Evolutionary conservation across 2,329 filamentous ascomycete genomes (phyloP).

Genomic region (Trichoderma brevicompactum): DNA sequence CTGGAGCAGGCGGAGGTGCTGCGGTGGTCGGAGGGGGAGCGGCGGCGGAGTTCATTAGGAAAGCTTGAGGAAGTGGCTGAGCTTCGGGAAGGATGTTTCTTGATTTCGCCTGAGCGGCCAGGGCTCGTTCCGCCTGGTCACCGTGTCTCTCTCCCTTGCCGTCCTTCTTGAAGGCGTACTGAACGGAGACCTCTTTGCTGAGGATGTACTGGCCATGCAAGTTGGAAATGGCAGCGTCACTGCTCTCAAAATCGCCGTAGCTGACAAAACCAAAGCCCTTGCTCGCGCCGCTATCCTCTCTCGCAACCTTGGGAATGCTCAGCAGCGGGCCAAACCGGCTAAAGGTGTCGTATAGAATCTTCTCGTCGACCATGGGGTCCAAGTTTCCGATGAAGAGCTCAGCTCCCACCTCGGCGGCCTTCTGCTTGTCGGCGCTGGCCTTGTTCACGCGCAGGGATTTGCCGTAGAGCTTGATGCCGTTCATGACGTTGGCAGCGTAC

Average conservation of each 20-base stretch:
- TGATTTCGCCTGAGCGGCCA: constrained; percentile 90
- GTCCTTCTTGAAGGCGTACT: constrained; percentile 99
- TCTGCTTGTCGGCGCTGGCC: constrained; percentile 87
- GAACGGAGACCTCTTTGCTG: constrained; percentile 94
- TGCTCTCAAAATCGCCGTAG: constrained; percentile 90
- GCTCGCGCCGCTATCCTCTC: constrained; percentile 83
- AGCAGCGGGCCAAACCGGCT: constrained; percentile 87
- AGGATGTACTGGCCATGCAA: constrained; percentile 97
- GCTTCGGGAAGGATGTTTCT: constrained; percentile 87
- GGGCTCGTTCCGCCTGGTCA: constrained; percentile 87
- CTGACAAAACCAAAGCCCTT: constrained; percentile 98
- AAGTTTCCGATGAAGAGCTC: constrained; percentile 97
- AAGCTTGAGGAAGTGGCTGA: constrained; percentile 74
- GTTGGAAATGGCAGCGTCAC: constrained; percentile 86
- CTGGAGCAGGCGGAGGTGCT: constrained; percentile 33
- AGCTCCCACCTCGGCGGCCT: constrained; percentile 88
- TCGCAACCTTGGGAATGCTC: constrained; percentile 84
- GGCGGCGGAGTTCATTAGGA: constrained; percentile 54
- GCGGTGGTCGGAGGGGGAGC: constrained; percentile 36
- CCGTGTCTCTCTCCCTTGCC: constrained; percentile 96
- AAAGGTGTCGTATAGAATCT: constrained; percentile 93
- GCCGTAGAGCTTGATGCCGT: constrained; percentile 88
- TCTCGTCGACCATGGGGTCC: constrained; percentile 92
- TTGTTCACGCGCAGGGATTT: constrained; percentile 98
- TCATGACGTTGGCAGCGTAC: constrained; percentile 96